Base-by-base conservation (phyloP, 192 early-diverging fungal genomes). In the Podila verticillata region DNA sequence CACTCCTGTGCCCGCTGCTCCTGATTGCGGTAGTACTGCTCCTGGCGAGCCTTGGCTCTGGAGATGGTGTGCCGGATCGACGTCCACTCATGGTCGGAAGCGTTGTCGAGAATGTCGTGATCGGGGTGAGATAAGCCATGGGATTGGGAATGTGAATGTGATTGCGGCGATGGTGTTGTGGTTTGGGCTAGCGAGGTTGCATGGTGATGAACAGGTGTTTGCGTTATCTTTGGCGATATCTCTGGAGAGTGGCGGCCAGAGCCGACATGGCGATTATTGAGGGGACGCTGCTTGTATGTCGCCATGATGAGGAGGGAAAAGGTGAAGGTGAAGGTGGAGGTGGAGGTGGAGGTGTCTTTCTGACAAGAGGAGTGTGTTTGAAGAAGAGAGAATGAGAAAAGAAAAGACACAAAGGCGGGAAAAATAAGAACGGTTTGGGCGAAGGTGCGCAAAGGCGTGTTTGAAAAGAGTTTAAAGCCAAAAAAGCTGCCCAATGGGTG, bases 1-100 rank as follows among this genome's bases (percentile, higher is more conserved):
- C 74, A 75, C 59, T 75, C 74, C 15, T 65, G 74, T 20, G 66
- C 67, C 8, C 74, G 36, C 19, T 64, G 67, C 29, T 68, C 51
- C 28, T 75, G 73, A 3, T 59, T 26, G 9, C 62, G 59, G 26
- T 61, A 69, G 7, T 39, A 48, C 15, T 64, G 66, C 54, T 60
- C 28, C 24, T 74, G 72, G 3, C 65, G 64, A 17, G 67, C 71
- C n/a, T 47, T 65, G 28, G 47, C 71, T 7, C 71, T 49, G 19
- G 35, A 56, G 28, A 47, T 34, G 13, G 35, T 17, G 20, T 66
- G 65, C 34, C 74, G 62, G 30, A 65, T 59, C 10, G 74, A 75
- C 0, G 67, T 65, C 74, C 74, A 75, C 51, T 69, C 74, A 17
- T 65, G 66, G 29, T 70, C 63, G 2, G 61, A 58, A 7, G 39